Evolutionary conservation across 805 yeast genomes (phyloP).

Genomic region (Candida dendrica): DNA sequence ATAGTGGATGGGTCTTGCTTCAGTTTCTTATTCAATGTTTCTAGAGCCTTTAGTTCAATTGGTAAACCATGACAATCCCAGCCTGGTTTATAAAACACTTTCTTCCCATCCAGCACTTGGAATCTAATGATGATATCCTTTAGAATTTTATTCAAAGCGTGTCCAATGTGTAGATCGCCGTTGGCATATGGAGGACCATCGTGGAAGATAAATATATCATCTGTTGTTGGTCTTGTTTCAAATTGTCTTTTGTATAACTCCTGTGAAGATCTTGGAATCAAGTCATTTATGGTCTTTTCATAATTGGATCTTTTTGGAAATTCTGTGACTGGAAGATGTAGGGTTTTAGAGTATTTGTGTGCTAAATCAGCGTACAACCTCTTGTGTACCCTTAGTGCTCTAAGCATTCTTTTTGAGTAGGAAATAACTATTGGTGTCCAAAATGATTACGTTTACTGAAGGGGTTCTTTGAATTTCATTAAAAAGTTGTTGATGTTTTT

Average conservation of each 20-base stretch:
- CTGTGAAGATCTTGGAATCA: slow-evolving; percentile 47
- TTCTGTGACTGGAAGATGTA: slow-evolving; percentile 53
- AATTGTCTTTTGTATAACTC: slow-evolving; percentile 63
- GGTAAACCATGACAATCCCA: slow-evolving; percentile 99
- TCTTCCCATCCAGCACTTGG: slow-evolving; percentile 54
- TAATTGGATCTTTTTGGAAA: slow-evolving; percentile 57
- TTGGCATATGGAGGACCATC: slow-evolving; percentile 99
- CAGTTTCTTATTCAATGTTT: slow-evolving; percentile 29
- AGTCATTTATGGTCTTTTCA: slow-evolving; percentile 32
- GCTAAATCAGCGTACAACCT: slow-evolving; percentile 8
- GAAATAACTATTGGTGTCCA: no score
- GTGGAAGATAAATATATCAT: slow-evolving; percentile 59
- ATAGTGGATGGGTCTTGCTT: slow-evolving; percentile 26
- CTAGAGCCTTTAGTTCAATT: slow-evolving; percentile 81
- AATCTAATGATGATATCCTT: slow-evolving; percentile 81
- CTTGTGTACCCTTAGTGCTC: background rate
- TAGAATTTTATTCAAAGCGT: slow-evolving; percentile 80
- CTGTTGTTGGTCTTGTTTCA: slow-evolving; percentile 18
- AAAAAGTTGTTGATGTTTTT: background rate
- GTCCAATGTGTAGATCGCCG: slow-evolving; percentile 88
- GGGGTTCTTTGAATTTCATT: background rate
- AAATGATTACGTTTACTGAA: background rate
- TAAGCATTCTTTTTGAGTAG: background rate
- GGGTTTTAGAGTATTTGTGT: slow-evolving; percentile 19
- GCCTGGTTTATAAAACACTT: slow-evolving; percentile 77